phyloP scores from a whole-genome alignment of 305 asterid species.

The Ajuga reptans region DNA sequence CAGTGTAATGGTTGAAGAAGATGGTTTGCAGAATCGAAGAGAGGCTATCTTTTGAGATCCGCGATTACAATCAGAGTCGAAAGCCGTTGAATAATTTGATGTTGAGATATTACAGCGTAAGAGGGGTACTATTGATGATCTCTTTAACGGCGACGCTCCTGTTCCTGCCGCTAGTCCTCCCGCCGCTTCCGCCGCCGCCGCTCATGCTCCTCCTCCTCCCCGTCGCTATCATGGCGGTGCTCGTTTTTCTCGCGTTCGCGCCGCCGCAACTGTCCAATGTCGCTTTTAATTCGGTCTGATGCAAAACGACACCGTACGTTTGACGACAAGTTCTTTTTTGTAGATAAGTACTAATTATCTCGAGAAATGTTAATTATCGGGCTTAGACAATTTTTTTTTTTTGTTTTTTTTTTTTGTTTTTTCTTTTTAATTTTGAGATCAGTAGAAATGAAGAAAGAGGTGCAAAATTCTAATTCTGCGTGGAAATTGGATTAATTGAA shows the following conservation, averaged over 20 bases:
- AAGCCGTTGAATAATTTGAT: constrained; percentile 1
- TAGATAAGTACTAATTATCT: constrained; percentile 10
- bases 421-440: background rate
- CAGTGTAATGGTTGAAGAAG: constrained; percentile 15
- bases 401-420: background rate
- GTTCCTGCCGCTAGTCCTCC: constrained; percentile 38
- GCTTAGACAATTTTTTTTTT: too few relatives aligned
- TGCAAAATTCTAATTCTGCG: background rate
- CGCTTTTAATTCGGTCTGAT: constrained; percentile 8
- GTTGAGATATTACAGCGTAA: constrained; percentile 18
- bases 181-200: constrained; percentile 49
- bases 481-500: background rate
- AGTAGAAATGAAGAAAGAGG: background rate
- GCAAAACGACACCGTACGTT: background rate
- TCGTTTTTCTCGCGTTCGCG: constrained; percentile 31
- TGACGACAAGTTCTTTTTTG: background rate
- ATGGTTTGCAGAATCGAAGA: constrained; percentile 23
- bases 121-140: constrained; percentile 14
- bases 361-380: background rate
- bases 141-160: constrained; percentile 29
- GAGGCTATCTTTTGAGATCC: background rate
- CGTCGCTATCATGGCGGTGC: constrained; percentile 40
- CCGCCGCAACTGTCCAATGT: constrained; percentile 27
- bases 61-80: background rate
- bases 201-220: constrained; percentile 34